Percentiles rank a stretch among this genome's conserved stretches.
Conservation (phyloP, 2,329 filamentous ascomycete species). For the Trichoderma harzianum region DNA sequence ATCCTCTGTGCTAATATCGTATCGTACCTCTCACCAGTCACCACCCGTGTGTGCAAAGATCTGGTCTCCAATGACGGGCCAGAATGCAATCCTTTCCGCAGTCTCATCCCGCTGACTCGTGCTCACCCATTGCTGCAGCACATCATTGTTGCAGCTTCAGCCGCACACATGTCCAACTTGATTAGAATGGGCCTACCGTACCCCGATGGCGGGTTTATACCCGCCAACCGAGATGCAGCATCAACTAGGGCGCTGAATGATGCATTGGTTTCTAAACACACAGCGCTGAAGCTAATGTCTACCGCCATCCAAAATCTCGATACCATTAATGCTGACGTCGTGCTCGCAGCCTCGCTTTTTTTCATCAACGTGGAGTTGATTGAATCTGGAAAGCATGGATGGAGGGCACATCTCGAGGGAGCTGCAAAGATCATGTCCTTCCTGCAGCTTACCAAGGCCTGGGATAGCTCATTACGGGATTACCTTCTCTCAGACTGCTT, state of each 20-base stretch:
- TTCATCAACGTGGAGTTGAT: slow-evolving; percentile 51
- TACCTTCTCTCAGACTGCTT: slow-evolving; percentile 49
- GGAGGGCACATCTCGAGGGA: slow-evolving; percentile 47
- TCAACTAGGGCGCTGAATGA: slow-evolving; percentile 37
- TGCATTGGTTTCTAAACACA: slow-evolving; percentile 44
- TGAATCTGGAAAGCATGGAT: slow-evolving; percentile 46
- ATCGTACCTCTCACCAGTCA: slow-evolving; percentile 34
- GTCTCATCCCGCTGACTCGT: slow-evolving; percentile 41
- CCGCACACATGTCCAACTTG: slow-evolving; percentile 46
- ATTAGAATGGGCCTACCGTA: slow-evolving; percentile 27
- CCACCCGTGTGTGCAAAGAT: slow-evolving; percentile 50
- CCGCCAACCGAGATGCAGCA: slow-evolving; percentile 21
- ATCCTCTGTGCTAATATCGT: background rate
- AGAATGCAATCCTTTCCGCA: slow-evolving; percentile 45
- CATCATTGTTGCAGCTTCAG: slow-evolving; percentile 47
- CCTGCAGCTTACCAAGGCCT: slow-evolving; percentile 33
- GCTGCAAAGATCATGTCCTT: slow-evolving; percentile 43
- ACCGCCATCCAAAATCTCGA: slow-evolving; percentile 38
- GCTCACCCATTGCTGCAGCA: slow-evolving; percentile 43
- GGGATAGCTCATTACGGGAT: slow-evolving; percentile 39
- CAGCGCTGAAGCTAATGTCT: slow-evolving; percentile 42
- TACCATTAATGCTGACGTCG: slow-evolving; percentile 37
- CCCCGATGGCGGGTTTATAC: background rate
- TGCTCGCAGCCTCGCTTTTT: slow-evolving; percentile 47
- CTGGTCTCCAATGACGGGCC: slow-evolving; percentile 46